Conservation (phyloP, 805 yeast species). For the Candida broadrunensis region DNA sequence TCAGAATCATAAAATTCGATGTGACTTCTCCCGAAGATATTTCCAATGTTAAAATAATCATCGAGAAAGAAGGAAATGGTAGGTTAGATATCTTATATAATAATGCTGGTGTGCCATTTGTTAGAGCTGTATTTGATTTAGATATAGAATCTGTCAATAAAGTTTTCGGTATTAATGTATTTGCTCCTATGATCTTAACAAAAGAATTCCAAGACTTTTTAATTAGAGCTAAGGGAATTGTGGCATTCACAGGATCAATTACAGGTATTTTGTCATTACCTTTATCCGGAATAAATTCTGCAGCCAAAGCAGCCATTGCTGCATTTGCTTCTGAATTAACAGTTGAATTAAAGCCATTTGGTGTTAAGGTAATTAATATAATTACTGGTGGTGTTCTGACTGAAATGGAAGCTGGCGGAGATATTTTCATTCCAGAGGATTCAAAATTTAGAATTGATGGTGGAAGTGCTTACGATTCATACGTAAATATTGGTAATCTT, state of each 20-base stretch:
- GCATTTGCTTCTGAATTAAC: slow-evolving; percentile 29
- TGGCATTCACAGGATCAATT: slow-evolving; percentile 36
- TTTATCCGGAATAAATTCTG: slow-evolving; percentile 27
- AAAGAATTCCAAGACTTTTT: slow-evolving; percentile 28
- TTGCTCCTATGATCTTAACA: slow-evolving; percentile 36
- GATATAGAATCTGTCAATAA: slow-evolving; percentile 17
- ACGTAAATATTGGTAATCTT: too few relatives aligned
- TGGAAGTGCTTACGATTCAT: background rate
- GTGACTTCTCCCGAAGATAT: too few relatives aligned
- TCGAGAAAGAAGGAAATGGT: slow-evolving; percentile 28
- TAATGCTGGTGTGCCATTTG: slow-evolving; percentile 36
- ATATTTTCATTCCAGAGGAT: too few relatives aligned
- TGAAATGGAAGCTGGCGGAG: too few relatives aligned
- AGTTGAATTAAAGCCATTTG: slow-evolving; percentile 34
- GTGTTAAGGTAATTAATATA: slow-evolving; percentile 35
- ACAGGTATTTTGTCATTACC: slow-evolving; percentile 30
- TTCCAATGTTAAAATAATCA: slow-evolving; percentile 14
- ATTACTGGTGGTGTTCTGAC: slow-evolving; percentile 40
- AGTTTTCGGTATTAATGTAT: slow-evolving; percentile 31
- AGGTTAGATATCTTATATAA: slow-evolving; percentile 34
- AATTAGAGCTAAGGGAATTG: slow-evolving; percentile 31
- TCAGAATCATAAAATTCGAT: too few relatives aligned
- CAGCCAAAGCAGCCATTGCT: slow-evolving; percentile 40
- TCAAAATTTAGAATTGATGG: too few relatives aligned
- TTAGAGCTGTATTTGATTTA: slow-evolving; percentile 29